phyloP scores from a whole-genome alignment of 2,329 filamentous ascomycete species.

The Cryphonectria nitschkei region DNA sequence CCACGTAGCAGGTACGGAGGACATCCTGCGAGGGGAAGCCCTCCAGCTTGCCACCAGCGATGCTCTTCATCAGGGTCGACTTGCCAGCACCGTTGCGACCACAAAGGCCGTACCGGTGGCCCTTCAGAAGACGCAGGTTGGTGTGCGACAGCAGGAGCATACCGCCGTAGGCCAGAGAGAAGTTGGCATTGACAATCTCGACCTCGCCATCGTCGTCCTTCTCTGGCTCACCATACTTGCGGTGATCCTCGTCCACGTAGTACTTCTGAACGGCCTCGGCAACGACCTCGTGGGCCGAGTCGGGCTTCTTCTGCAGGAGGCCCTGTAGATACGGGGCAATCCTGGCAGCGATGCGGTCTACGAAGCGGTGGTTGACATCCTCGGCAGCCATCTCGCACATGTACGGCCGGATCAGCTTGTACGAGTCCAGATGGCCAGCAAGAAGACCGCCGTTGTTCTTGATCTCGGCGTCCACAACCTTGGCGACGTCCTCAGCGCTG shows the following conservation, averaged over 20 bases:
- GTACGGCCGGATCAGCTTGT: constrained; percentile 71
- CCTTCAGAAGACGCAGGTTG: constrained; percentile 91
- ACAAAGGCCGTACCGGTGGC: constrained; percentile 95
- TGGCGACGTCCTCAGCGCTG: constrained; percentile 72
- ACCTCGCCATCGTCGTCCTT: constrained; percentile 90
- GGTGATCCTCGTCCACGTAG: constrained; percentile 83
- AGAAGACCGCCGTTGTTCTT: constrained; percentile 70
- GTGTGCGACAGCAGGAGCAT: constrained; percentile 97
- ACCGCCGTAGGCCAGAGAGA: constrained; percentile 95
- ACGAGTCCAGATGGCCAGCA: constrained; percentile 64
- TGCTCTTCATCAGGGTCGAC: constrained; percentile 98
- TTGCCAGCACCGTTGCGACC: constrained; percentile 97
- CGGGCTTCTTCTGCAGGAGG: constrained; percentile 58
- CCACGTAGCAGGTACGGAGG: constrained; percentile 94
- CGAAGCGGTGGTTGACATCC: constrained; percentile 80
- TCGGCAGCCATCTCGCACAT: constrained; percentile 84
- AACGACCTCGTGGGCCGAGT: constrained; percentile 55
- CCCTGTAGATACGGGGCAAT: constrained; percentile 77
- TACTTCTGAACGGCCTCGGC: constrained; percentile 75
- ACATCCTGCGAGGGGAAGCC: constrained; percentile 93
- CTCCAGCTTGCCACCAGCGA: constrained; percentile 93
- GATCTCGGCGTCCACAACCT: constrained; percentile 75
- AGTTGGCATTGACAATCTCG: constrained; percentile 97
- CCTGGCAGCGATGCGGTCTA: constrained; percentile 70
- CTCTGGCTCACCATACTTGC: constrained; percentile 81